phyloP scores from a whole-genome alignment of 768 basidiomycete species.

The Lactarius akahatsu region DNA sequence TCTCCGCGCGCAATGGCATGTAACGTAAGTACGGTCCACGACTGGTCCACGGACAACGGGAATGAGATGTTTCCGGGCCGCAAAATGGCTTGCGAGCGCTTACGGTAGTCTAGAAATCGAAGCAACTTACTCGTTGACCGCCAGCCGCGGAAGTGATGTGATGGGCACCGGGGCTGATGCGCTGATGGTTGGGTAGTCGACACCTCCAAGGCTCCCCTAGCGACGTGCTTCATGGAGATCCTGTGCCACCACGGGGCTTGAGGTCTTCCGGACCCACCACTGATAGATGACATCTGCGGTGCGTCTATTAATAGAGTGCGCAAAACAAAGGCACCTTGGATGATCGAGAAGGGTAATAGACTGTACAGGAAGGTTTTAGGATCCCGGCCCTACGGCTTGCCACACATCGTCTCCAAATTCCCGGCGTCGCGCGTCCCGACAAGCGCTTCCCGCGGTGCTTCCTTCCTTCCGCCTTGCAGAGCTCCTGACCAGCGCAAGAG shows the following conservation, averaged over 20 bases:
- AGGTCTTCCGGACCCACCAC: background rate
- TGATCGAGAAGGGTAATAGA: too few relatives aligned
- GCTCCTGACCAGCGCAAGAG: constrained; percentile 7
- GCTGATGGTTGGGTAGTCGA: background rate
- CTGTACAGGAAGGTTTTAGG: background rate
- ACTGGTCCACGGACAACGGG: too few relatives aligned
- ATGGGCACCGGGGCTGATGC: background rate
- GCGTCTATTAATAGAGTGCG: background rate
- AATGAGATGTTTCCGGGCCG: too few relatives aligned
- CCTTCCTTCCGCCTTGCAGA: background rate
- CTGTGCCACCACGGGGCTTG: background rate
- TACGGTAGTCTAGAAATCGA: too few relatives aligned
- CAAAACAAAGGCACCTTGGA: too few relatives aligned
- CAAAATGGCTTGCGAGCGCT: too few relatives aligned
- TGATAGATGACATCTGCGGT: background rate
- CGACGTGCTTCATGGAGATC: background rate
- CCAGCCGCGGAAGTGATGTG: background rate
- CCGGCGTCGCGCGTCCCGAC: background rate
- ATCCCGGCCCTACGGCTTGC: background rate
- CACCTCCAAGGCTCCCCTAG: too few relatives aligned
- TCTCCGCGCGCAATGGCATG: too few relatives aligned
- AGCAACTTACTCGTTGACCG: background rate
- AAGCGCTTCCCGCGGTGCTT: background rate
- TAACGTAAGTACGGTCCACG: too few relatives aligned
- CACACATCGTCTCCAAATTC: background rate